Percentiles rank a stretch among this genome's conserved stretches.
Conservation (phyloP, 176 grass and related monocot genomes). For the Melocanna baccifera region DNA sequence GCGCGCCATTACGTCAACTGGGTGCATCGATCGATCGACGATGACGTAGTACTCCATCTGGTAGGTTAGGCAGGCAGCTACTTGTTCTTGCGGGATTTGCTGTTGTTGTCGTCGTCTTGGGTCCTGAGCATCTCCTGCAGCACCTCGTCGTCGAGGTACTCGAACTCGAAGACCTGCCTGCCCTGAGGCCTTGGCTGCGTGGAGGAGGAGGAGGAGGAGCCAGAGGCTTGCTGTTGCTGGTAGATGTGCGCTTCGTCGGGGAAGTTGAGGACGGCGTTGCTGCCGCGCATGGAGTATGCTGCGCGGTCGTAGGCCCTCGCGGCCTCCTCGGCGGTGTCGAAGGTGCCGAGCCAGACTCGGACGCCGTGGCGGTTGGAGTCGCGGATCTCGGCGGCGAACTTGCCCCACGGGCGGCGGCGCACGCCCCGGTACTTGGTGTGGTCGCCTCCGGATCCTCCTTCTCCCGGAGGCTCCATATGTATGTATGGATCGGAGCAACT, state of each 20-base stretch:
- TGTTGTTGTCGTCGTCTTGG: not conserved
- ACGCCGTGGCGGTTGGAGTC: constrained; percentile 76
- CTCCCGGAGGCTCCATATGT: not conserved
- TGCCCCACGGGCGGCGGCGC: constrained; percentile 62
- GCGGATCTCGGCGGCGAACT: constrained; percentile 86
- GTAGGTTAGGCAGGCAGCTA: not conserved
- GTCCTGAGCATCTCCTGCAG: constrained; percentile 55
- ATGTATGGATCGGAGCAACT: too few species aligned
- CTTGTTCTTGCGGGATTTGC: not conserved
- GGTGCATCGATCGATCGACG: not conserved
- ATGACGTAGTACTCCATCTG: not conserved
- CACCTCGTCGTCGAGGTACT: constrained; percentile 57
- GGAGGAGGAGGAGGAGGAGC: not conserved
- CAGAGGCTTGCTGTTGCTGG: not conserved
- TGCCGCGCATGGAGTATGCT: constrained; percentile 77
- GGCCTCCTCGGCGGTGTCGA: constrained; percentile 85
- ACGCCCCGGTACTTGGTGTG: constrained; percentile 75
- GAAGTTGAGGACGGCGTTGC: constrained; percentile 80
- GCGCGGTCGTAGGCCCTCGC: constrained; percentile 73
- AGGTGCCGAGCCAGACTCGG: constrained; percentile 81
- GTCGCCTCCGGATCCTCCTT: constrained; percentile 26
- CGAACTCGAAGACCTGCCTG: constrained; percentile 59
- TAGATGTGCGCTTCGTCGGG: constrained; percentile 49
- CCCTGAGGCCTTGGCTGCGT: not conserved
- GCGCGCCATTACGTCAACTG: too few species aligned